Evolutionary conservation across 2,329 filamentous ascomycete genomes (phyloP).

Genomic region (Pseudocercospora fijiensis): DNA sequence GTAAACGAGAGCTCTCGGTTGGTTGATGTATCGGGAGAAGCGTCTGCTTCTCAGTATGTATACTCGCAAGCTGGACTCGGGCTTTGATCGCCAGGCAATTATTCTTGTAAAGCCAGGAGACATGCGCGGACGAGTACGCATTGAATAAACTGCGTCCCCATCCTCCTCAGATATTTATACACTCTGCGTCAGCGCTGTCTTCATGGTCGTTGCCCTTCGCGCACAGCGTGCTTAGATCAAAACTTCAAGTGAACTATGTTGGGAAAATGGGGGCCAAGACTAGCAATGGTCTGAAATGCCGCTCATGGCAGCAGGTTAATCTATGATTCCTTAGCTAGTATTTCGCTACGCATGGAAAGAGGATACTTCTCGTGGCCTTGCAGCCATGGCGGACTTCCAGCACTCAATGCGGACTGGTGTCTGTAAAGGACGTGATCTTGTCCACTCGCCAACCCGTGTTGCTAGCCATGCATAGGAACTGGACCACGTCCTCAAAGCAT

Average conservation of each 20-base stretch:
- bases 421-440: background rate
- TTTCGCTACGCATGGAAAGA: slow-evolving; percentile 12
- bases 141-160: background rate
- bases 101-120: background rate
- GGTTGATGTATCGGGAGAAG: background rate
- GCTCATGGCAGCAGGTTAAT: slow-evolving; percentile 2
- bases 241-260: background rate
- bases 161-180: too few relatives aligned
- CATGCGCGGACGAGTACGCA: background rate
- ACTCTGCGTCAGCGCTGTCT: background rate
- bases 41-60: background rate
- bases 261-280: background rate
- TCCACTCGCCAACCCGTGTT: background rate
- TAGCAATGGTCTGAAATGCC: background rate
- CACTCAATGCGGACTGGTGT: background rate
- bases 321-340: slow-evolving; percentile 27
- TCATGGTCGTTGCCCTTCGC: background rate
- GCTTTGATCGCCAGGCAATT: background rate
- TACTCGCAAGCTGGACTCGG: background rate
- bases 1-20: background rate
- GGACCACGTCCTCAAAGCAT: background rate
- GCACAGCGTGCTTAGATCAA: background rate
- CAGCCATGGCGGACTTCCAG: background rate
- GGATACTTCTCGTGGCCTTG: slow-evolving; percentile 26
- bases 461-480: background rate